These are phyloP conservation scores for Penicillium psychrosexuale DNA, from an alignment of 2,329 filamentous ascomycete genomes.

Conservation along the genomic window DNA sequence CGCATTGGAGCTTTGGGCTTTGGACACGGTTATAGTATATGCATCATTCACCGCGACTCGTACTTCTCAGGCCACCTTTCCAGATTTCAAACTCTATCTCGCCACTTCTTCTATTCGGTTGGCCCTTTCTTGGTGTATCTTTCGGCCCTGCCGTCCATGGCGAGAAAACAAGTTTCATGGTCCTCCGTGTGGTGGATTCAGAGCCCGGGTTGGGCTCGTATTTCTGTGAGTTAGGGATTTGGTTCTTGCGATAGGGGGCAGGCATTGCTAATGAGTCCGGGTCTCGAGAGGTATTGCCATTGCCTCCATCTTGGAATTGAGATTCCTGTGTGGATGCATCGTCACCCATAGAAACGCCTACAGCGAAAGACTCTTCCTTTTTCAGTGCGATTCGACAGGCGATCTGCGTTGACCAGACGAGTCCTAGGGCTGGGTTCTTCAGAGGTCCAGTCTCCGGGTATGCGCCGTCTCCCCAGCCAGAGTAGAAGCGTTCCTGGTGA, in stretches of 20 bases:
- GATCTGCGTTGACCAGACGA: conserved; percentile 90
- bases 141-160: conserved; percentile 63
- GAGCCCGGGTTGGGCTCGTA: background rate
- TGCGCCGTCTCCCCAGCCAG: conserved; percentile 80
- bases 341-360: conserved; percentile 18
- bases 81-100: conserved; percentile 71
- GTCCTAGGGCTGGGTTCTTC: conserved; percentile 82
- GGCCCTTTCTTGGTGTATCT: conserved; percentile 49
- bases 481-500: conserved; percentile 95
- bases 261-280: conserved; percentile 6
- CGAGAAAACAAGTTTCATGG: conserved; percentile 87
- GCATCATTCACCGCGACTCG: conserved; percentile 2
- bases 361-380: conserved; percentile 58
- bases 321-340: conserved; percentile 1
- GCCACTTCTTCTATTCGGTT: conserved; percentile 4
- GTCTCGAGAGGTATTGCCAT: background rate
- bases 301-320: background rate
- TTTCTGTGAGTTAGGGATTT: background rate
- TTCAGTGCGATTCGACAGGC: conserved; percentile 77
- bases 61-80: conserved; percentile 54
- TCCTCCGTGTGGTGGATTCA: conserved; percentile 55
- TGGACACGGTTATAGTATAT: background rate
- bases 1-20: background rate
- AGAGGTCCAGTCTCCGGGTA: conserved; percentile 35
- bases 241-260: background rate